Evolutionary conservation across 2,329 filamentous ascomycete species (phyloP), one percentile per base, ranked within the genome.

Genomic region (Neocucurbitaria cava): DNA sequence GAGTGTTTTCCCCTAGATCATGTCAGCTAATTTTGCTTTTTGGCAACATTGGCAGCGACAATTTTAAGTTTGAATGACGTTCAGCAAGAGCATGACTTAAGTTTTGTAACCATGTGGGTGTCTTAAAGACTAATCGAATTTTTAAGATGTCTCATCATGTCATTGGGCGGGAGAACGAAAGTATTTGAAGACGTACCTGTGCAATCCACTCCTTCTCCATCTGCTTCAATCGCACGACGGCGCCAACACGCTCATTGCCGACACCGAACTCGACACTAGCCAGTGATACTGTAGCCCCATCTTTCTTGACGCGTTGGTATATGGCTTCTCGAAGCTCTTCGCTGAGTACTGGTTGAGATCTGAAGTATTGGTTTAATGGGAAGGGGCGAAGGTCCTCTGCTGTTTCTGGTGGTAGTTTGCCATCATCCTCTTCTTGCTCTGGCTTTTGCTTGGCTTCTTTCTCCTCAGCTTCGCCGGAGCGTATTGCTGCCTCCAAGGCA

Each of bases 121-220:
- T 98, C 93, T 96, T 97, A 84, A 96, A 96, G 94, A 98, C 94
- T 97, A 96, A 98, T 97, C 94, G 94, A 81, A 89, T 85, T 88
- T 86, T 66, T 85, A 81, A 76, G 84, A 69, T 86, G 79, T 82
- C 84, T 91, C 88, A 90, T 90, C 87, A 89, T 81, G 59, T 62
- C 65, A 71, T 43, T 38, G 40, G 38, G 15, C 26, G 36, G 30
- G 24, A 8, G 13, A 43, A 42, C 28, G 21, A 51, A 35, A 35
- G 46, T 13, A 42, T 30, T 20, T 35, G 18, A 17, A 30, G 47
- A 80, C 91, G 83, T 84, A 96, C 93, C 82, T 93, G 82, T 66
- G 81, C 75, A 59, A 83, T 74, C 91, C 89, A 92, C 62, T 88
- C 81, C 79, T 89, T 92, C 79, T 97, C 92, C 62, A 96, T 82